These are phyloP conservation scores for Eimeria brunetti DNA, from an alignment of 169 alveolate genomes.

Conservation along the genomic window DNA sequence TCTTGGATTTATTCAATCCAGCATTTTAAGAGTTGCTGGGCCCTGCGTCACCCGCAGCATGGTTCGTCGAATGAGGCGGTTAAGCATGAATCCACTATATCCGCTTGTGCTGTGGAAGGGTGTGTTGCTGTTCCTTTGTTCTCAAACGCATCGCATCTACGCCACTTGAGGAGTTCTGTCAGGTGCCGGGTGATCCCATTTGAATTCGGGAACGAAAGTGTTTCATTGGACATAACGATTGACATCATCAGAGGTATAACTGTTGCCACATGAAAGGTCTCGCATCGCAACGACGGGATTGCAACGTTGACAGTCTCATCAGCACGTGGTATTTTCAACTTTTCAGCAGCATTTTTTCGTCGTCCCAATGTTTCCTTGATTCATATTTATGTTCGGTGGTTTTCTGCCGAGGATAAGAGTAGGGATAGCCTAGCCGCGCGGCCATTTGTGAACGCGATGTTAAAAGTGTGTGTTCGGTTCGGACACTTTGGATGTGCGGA, in stretches of 20 bases:
- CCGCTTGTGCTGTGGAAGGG: constrained; percentile 46
- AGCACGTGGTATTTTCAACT: constrained; percentile 50
- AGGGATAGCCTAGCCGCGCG: constrained; percentile 71
- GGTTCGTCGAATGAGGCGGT: constrained; percentile 46
- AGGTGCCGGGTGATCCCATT: constrained; percentile 78
- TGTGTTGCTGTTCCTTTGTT: constrained; percentile 21
- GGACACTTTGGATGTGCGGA: constrained; percentile 72
- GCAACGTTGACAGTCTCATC: constrained; percentile 64
- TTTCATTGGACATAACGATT: constrained; percentile 60
- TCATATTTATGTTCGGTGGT: constrained; percentile 49
- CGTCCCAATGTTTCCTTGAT: constrained; percentile 76
- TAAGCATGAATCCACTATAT: not conserved
- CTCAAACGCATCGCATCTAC: constrained; percentile 70
- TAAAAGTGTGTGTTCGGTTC: constrained; percentile 46
- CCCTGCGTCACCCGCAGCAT: constrained; percentile 63
- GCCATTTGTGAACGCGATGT: constrained; percentile 67
- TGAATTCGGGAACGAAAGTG: constrained; percentile 56
- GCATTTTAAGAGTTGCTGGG: constrained; percentile 29
- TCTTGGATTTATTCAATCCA: constrained; percentile 31
- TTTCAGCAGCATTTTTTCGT: constrained; percentile 69
- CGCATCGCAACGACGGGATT: constrained; percentile 65
- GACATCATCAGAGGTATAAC: constrained; percentile 55
- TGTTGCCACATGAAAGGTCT: constrained; percentile 70
- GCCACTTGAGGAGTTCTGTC: constrained; percentile 64
- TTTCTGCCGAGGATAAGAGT: constrained; percentile 49